Base-by-base conservation (phyloP, 2,329 filamentous ascomycete species). In the Microdochium nivale region DNA sequence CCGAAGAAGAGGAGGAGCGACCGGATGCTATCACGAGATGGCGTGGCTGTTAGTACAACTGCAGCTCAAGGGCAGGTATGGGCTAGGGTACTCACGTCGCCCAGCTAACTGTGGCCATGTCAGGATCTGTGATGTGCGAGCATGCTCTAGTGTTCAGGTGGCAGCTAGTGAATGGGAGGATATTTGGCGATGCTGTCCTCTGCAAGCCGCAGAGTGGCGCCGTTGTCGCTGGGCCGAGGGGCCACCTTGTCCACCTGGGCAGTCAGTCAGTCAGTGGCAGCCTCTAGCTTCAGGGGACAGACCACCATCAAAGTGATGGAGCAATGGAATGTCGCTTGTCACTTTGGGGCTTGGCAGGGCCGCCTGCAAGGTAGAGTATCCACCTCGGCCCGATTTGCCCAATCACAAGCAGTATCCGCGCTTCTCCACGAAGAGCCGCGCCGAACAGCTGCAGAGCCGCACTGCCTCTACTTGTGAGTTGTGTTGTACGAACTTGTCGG, bases 1-100 rank as follows among this genome's bases (percentile, higher is more conserved):
- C 84, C 88, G 65, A 91, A 77, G 71, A 84, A 78, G 62, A 83
- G 65, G 61, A 76, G 65, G 56, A 83, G 70, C 60, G 78, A 76
- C 58, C 78, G 77, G 60, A 82, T 70, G 50, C 76, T 80, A 56
- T 23, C 21, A 35, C 51, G 44, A 7, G 32, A 21, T 48, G 46
- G 53, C 54, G 53, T 51, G 48, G 25, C 37, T 59, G 50, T 52
- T 21, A 37, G 32, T 16, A 37, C 19, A 35, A 8, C 21, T 40
- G 35, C 16, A 32, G 8, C 25, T 49, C 24, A n/a, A 25, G 13
- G 48, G 21, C 13, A 3, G 5, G 27, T 11, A 30, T 30, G 46
- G 8, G 14, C 13, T 2, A 2, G 25, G 30, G 25, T 60, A 72
- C 74, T 69, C 67, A 76, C 75, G 70, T 75, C 55, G 70, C 73